Evolutionary conservation across 2,329 filamentous ascomycete genomes (phyloP), one percentile per base, ranked within the genome.

Genomic region (Akanthomyces lecanii): DNA sequence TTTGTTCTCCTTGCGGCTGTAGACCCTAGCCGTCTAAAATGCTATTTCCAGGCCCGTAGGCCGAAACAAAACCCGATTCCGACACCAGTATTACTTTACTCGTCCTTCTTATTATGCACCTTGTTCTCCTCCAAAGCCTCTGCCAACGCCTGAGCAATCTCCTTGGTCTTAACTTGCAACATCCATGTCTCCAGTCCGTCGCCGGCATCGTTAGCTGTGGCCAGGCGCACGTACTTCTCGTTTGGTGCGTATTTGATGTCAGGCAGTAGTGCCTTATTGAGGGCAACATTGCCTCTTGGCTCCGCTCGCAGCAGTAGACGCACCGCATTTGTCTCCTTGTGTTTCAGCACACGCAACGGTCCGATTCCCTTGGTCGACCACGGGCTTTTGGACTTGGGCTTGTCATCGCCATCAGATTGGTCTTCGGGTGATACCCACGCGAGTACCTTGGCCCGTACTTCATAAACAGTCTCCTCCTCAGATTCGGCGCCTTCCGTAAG

Each of bases 301-400:
- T 92, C 89, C n/a, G 85, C 85, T 56, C 91, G 86, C 65, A 93
- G 77, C 23, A 96, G 76, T 52, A 95, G 77, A 47, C 91, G 85
- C 4, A 87, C 83, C 33, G 82, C 81, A 23, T 84, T 85, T 0
- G 86, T 90, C 18, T 82, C 81, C 72, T 90, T 89, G 77, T 94
- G 83, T 74, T 89, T 89, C 65, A 96, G 79, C 16, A 96, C 72
- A 45, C 89, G 87, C 59, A 93, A 77, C 12, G 85, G 82, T 0
- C 92, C 92, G 8, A 91, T 78, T 51, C 91, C 91, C 72, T 89
- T 85, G 0, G 82, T 86, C 36, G 81, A 78, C 90, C 90, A 96
- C 1, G 82, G 80, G 59, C 79, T 84, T 69, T 82, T 79, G n/a
- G 75, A 76, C 69, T 81, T 81, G 56, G 72, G 68, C 71, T 77